Evolutionary conservation across 352 stramenopile genomes (phyloP), one percentile per base, ranked within the genome.

Genomic region (Globisporangium acanthophoron): DNA sequence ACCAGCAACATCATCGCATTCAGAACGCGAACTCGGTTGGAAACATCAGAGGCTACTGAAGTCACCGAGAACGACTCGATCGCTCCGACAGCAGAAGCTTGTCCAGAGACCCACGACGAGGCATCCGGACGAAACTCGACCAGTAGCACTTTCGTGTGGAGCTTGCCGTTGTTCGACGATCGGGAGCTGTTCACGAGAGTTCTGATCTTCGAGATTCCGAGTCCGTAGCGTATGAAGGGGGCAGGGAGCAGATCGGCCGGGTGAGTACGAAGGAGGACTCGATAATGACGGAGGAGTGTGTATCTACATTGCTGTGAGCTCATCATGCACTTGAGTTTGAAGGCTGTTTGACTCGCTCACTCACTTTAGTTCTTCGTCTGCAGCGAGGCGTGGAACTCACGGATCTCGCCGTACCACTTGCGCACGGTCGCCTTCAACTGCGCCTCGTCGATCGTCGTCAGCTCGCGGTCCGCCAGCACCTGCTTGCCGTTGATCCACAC

Each of bases 401-500:
- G 66, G 59, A 94, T 90, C 27, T 75, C 51, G 47, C 58, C 56
- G 47, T 78, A 64, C 84, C 80, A 94, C 54, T 85, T 66, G 55
- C 62, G 69, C 55, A 89, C 80, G 46, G 64, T 69, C 27, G 62
- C 57, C 73, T 92, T 94, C 29, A 92, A 67, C 21, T 82, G 59
- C 11, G 49, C 44, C 52, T 90, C 80, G 52, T 84, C 69, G 53
- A 92, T 83, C 24, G 88, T 95, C 50, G 71, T 87, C 33, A 97
- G 73, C 61, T 87, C 64, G 56, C 80, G 79, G 50, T 83, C 66
- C 20, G 61, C 61, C 11, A 97, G 67, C 52, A 97, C 64, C 13
- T 80, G 74, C 67, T 91, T 92, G 52, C 87, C 88, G 39, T 91
- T 84, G 43, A 97, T 87, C 86, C 85, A 96, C 21, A 96, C 87